Conservation (phyloP, 805 yeast genomes). For the Candida verbasci region DNA sequence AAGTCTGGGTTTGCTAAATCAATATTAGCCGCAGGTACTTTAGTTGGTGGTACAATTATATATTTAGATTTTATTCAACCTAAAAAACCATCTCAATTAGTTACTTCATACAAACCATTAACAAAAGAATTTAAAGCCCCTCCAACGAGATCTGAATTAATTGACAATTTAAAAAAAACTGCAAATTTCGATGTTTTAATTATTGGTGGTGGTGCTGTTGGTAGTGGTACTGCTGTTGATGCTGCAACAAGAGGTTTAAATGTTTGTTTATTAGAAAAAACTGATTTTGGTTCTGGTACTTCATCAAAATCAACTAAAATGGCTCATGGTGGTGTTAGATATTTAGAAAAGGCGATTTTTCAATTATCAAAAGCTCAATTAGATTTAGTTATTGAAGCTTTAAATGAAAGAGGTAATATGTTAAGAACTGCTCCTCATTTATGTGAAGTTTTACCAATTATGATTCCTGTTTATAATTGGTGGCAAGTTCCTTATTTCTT, state of each 20-base stretch:
- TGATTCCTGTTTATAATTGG: constrained; percentile 93
- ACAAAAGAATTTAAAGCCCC: constrained; percentile 43
- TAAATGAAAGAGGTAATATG: constrained; percentile 55
- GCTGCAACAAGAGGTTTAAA: constrained; percentile 88
- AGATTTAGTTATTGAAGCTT: constrained; percentile 24
- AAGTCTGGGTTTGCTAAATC: constrained; percentile 27
- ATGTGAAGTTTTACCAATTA: constrained; percentile 78
- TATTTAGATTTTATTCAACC: constrained; percentile 38
- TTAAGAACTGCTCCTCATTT: constrained; percentile 90
- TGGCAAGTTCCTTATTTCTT: constrained; percentile 96
- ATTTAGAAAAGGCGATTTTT: constrained; percentile 91
- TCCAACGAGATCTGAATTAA: constrained; percentile 52
- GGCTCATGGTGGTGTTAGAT: constrained; percentile 97
- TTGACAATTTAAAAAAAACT: constrained; percentile 40
- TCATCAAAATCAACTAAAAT: constrained; percentile 92
- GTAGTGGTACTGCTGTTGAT: constrained; percentile 89
- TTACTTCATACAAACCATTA: constrained; percentile 39
- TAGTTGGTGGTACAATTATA: constrained; percentile 32
- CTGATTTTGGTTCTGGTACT: constrained; percentile 90
- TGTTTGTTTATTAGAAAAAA: constrained; percentile 80
- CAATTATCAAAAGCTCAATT: constrained; percentile 84
- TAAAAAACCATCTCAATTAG: constrained; percentile 24
- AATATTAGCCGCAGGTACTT: constrained; percentile 27
- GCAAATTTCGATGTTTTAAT: constrained; percentile 73
- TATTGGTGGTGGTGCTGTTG: constrained; percentile 96